Base-by-base conservation (phyloP, 768 basidiomycete species). In the Gymnopilus junonius region DNA sequence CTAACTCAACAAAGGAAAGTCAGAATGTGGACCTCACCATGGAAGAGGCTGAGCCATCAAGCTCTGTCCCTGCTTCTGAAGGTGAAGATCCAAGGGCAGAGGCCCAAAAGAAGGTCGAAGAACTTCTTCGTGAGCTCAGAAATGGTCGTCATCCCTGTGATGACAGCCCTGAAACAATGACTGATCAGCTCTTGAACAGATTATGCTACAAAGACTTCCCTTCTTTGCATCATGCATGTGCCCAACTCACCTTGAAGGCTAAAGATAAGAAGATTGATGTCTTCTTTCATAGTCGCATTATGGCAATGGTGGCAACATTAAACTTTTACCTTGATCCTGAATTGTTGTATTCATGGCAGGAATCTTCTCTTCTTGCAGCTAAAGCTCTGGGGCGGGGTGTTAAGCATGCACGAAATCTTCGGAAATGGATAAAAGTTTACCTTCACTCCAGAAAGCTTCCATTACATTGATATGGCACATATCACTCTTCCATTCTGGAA, bases 301-400 rank as follows among this genome's bases (percentile, higher is more conserved):
- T 66, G 8, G 62, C 62, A 10, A 79, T 79, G 78, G 61, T 72
- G 46, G 75, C 68, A 3, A 69, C 71, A 7, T 40, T 79, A 21
- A 78, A 77, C 64, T 58, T 80, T 1, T 77, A 76, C 58, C 71
- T 80, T 10, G 73, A 79, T 56, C 53, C 70, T 0, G 61, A 72
- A 11, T 57, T 76, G 0, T 65, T 65, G 0, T 78, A 71, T 48
- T 67, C 76, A 20, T 78, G 77, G 76, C 53, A 67, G 11, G 51
- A 77, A 27, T 70, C 76, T 14, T 80, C 77, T 2, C 21, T 66
- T 17, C 15, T 69, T 62, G 67, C 67, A 6, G 62, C 77, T 39
- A 75, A 70, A 58, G 59, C 72, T 21, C 62, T 64, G 21, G 74
- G 74, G 2, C 64, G 69, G 46, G 71, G 73, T 8, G 23, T 62